Evolutionary conservation across 1,284 basidiomycete species (phyloP).

Genomic region (Irpex sp.): DNA sequence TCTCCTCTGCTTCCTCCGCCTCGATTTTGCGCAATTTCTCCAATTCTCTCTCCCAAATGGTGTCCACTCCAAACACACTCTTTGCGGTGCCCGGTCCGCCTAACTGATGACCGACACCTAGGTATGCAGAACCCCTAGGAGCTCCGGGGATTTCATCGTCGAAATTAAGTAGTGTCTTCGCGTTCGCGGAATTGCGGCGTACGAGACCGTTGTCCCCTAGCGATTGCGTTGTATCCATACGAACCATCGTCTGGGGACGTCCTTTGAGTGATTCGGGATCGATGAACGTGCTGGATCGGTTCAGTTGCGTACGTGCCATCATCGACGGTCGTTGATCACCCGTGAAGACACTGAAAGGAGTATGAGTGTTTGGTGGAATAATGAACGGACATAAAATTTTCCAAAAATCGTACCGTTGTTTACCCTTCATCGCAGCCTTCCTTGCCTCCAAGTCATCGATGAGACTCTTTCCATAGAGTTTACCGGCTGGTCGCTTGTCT

Average conservation of each 20-base stretch:
- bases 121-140: conserved; percentile 15
- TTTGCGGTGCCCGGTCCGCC: conserved; percentile 37
- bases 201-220: conserved; percentile 24
- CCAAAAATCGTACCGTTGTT: conserved; percentile 53
- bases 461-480: conserved; percentile 73
- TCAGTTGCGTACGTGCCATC: conserved; percentile 64
- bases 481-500: conserved; percentile 58
- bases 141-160: conserved; percentile 41
- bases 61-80: conserved; percentile 83
- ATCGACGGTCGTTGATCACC: conserved; percentile 80
- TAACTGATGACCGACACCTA: conserved; percentile 10
- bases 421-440: conserved; percentile 71
- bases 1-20: conserved; percentile 54
- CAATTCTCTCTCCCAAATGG: conserved; percentile 77
- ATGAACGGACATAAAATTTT: not conserved
- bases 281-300: conserved; percentile 64
- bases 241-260: conserved; percentile 44
- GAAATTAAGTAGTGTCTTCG: conserved; percentile 59
- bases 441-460: conserved; percentile 77
- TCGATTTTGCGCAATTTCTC: conserved; percentile 71
- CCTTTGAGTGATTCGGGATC: conserved; percentile 58
- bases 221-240: conserved; percentile 39
- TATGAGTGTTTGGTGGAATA: not conserved
- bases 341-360: conserved; percentile 53
- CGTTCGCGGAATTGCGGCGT: conserved; percentile 45